Evolutionary conservation across 2,329 filamentous ascomycete species (phyloP).

Genomic region (Calonectria honghensis): DNA sequence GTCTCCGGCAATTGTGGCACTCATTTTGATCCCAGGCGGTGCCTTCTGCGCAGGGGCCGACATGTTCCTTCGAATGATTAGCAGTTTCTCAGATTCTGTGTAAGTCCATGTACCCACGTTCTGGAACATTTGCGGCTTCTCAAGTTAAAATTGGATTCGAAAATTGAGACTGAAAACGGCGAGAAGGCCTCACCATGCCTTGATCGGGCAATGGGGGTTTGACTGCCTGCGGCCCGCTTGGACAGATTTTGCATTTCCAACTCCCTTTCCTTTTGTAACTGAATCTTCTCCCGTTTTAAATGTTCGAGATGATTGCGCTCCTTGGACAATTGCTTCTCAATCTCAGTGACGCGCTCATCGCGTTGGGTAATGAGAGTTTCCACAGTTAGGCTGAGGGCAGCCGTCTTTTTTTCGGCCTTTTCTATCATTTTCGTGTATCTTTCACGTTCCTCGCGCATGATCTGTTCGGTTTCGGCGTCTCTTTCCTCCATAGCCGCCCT

Average conservation of each 20-base stretch:
- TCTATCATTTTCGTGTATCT: constrained; percentile 40
- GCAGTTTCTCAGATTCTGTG: background rate
- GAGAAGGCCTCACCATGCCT: constrained; percentile 4
- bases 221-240: background rate
- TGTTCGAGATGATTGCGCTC: background rate
- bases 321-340: constrained; percentile 22
- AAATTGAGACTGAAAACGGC: constrained; percentile 16
- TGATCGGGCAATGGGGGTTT: background rate
- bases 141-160: constrained; percentile 6
- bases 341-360: constrained; percentile 28
- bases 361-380: constrained; percentile 36
- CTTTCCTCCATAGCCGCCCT: constrained; percentile 13
- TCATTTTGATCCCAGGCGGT: background rate
- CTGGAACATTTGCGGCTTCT: constrained; percentile 6
- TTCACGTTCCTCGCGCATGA: constrained; percentile 38
- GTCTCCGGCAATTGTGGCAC: background rate
- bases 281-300: constrained; percentile 3
- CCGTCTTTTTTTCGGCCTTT: constrained; percentile 29
- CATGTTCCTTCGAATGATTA: background rate
- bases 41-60: background rate
- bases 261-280: background rate
- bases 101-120: background rate
- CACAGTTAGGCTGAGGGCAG: constrained; percentile 15
- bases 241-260: background rate
- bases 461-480: background rate